Evolutionary conservation across 345 rosid genomes (phyloP).

Genomic region (Eucalyptus victrix): DNA sequence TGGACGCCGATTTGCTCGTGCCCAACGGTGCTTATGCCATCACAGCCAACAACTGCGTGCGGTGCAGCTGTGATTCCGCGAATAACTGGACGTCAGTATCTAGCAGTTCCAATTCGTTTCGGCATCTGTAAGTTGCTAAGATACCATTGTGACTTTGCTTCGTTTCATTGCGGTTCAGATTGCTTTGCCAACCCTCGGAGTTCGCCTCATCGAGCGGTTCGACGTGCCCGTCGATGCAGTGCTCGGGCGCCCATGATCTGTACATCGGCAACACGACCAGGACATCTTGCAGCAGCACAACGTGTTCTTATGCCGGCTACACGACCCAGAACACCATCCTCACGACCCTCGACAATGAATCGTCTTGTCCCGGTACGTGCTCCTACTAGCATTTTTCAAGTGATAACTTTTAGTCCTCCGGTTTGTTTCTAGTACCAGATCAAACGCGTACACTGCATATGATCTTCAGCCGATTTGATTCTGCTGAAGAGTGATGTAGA

Average conservation of each 20-base stretch:
- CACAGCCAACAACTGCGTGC: conserved; percentile 61
- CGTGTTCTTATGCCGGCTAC: conserved; percentile 70
- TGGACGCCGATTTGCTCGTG: conserved; percentile 32
- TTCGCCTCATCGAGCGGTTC: conserved; percentile 9
- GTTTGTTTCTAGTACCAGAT: neutral
- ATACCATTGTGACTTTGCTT: neutral
- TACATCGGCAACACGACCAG: conserved; percentile 25
- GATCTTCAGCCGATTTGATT: neutral
- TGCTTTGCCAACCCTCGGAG: conserved; percentile 51
- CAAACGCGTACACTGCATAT: neutral
- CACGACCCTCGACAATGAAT: conserved; percentile 11
- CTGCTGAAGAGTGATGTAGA: neutral
- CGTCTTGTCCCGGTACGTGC: conserved; percentile 31
- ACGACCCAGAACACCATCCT: conserved; percentile 14
- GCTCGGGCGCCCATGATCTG: conserved; percentile 20
- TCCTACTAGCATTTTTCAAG: neutral
- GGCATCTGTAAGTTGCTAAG: neutral
- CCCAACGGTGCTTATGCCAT: conserved; percentile 34
- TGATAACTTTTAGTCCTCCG: neutral
- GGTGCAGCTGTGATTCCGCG: conserved; percentile 44
- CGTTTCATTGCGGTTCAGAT: conserved; percentile 15
- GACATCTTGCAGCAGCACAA: conserved; percentile 19
- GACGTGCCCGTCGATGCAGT: conserved; percentile 43
- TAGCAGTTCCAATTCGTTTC: neutral
- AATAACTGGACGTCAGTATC: conserved; percentile 56